phyloP scores from a whole-genome alignment of 2,329 filamentous ascomycete species.

The Penicillium sp. region DNA sequence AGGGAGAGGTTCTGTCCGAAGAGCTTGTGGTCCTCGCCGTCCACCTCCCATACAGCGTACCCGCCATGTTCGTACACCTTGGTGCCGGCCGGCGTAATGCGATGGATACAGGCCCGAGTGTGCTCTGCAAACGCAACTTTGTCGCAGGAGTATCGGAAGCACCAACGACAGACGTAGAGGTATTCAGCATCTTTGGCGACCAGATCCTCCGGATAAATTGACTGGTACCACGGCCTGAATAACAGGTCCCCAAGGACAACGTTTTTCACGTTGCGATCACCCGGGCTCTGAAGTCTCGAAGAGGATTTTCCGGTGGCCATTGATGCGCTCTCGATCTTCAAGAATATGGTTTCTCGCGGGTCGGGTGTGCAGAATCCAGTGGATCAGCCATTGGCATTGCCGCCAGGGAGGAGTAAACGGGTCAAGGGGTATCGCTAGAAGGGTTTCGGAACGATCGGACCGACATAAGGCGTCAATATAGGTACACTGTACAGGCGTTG shows the following conservation, averaged over 20 bases:
- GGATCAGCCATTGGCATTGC: constrained; percentile 22
- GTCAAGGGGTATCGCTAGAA: not conserved
- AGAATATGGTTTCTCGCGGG: constrained; percentile 8
- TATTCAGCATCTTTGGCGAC: constrained; percentile 54
- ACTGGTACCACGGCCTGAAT: constrained; percentile 91
- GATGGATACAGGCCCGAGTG: constrained; percentile 56
- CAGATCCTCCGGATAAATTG: constrained; percentile 78
- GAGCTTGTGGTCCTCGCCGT: constrained; percentile 83
- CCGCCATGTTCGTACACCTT: constrained; percentile 77
- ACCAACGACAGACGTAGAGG: constrained; percentile 86
- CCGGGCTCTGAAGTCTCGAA: constrained; percentile 32
- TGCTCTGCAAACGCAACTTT: constrained; percentile 41
- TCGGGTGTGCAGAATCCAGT: constrained; percentile 14
- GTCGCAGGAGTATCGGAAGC: constrained; percentile 81
- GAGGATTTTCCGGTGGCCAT: constrained; percentile 34
- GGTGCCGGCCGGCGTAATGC: constrained; percentile 62
- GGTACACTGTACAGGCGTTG: not conserved
- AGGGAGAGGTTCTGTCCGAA: constrained; percentile 95
- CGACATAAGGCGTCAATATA: not conserved
- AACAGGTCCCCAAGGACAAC: constrained; percentile 81
- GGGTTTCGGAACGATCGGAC: not conserved
- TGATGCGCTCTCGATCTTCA: constrained; percentile 6
- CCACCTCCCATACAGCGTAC: constrained; percentile 89
- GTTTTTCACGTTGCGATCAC: constrained; percentile 79
- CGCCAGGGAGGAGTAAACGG: not conserved